Evolutionary conservation across 192 early-diverging fungal genomes (phyloP).

Genomic region (Podila verticillata): DNA sequence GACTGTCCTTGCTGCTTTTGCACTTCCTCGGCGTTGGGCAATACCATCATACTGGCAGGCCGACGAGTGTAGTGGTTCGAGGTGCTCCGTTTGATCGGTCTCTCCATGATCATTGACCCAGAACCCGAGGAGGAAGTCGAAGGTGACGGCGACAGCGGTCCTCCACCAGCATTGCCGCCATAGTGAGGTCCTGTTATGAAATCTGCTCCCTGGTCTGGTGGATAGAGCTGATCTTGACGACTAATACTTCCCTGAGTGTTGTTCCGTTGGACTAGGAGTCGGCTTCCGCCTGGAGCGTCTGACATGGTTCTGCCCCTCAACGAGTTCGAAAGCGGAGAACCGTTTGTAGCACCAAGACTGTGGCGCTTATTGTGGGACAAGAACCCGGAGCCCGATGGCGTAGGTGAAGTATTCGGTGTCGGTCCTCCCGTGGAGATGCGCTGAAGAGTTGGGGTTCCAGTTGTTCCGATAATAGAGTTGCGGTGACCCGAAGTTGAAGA

Average conservation of each 20-base stretch:
- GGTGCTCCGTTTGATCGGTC: conserved; percentile 22
- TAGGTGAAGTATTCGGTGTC: conserved; percentile 5
- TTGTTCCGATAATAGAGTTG: conserved; percentile 5
- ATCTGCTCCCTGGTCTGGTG: background rate
- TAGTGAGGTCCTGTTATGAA: background rate
- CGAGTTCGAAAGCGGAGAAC: conserved; percentile 11
- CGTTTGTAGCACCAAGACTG: background rate
- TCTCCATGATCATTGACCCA: conserved; percentile 11
- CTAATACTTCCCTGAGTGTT: background rate
- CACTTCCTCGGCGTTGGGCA: background rate
- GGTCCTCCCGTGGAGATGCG: background rate
- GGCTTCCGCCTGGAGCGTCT: conserved; percentile 24
- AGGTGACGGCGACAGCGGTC: background rate
- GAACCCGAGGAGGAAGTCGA: conserved; percentile 6
- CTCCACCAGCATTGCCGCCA: background rate
- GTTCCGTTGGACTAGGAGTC: conserved; percentile 2
- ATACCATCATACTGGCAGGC: conserved; percentile 23
- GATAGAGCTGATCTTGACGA: background rate
- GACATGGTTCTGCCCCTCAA: conserved; percentile 26
- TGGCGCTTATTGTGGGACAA: conserved; percentile 24
- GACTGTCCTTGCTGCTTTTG: background rate
- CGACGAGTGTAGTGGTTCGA: conserved; percentile 26
- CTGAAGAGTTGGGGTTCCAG: background rate
- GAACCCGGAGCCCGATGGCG: background rate
- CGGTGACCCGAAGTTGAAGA: conserved; percentile 3